Evolutionary conservation across 805 yeast species (phyloP).

Genomic region (Kluyveromyces nonfermentans): DNA sequence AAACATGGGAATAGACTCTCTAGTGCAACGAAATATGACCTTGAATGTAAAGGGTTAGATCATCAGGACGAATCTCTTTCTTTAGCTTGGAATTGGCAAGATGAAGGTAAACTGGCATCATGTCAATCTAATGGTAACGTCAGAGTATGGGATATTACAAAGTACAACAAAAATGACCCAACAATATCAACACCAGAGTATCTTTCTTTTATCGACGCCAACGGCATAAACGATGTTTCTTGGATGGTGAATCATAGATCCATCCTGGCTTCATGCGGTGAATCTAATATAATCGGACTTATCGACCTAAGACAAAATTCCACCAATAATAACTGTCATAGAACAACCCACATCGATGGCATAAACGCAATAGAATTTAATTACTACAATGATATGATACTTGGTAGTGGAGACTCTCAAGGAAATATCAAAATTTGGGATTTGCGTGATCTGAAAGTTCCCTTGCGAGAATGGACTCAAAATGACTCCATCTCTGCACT

Average conservation of each 20-base stretch:
- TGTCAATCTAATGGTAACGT: slow-evolving; percentile 58
- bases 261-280: slow-evolving; percentile 59
- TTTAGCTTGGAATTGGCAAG: slow-evolving; percentile 60
- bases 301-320: slow-evolving; percentile 42
- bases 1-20: slow-evolving; percentile 46
- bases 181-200: slow-evolving; percentile 20
- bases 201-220: slow-evolving; percentile 23
- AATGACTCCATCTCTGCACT: slow-evolving; percentile 53
- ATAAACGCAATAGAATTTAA: slow-evolving; percentile 55
- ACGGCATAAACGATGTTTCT: slow-evolving; percentile 61
- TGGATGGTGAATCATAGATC: slow-evolving; percentile 59
- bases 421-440: slow-evolving; percentile 62
- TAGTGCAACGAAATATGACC: slow-evolving; percentile 38
- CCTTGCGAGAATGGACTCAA: slow-evolving; percentile 25
- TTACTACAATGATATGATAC: slow-evolving; percentile 41
- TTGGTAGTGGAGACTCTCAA: slow-evolving; percentile 58
- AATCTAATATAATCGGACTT: slow-evolving; percentile 41
- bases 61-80: slow-evolving; percentile 51
- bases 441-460: slow-evolving; percentile 36
- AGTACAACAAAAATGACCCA: slow-evolving; percentile 25
- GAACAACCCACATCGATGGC: slow-evolving; percentile 26
- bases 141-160: slow-evolving; percentile 57
- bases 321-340: slow-evolving; percentile 4
- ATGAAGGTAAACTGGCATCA: slow-evolving; percentile 49
- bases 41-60: slow-evolving; percentile 29